Conservation (phyloP, 2,329 filamentous ascomycete genomes). For the Aspergillus quadricinctus region DNA sequence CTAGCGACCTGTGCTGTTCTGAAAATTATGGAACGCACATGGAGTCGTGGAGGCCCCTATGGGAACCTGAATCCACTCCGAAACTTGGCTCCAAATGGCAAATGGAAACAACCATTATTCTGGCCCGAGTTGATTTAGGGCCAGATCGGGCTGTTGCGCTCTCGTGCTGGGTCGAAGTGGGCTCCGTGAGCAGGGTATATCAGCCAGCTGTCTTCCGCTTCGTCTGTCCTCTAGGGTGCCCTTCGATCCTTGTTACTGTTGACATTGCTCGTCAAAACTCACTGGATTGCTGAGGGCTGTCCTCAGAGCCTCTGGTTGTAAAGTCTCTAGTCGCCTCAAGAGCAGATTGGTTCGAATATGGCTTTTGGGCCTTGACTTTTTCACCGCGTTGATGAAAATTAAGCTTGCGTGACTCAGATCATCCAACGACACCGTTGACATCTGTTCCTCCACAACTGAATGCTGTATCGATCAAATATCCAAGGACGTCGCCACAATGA, state of each 20-base stretch:
- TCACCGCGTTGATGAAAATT: not conserved
- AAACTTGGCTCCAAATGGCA: not conserved
- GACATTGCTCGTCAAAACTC: not conserved
- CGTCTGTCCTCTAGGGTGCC: not conserved
- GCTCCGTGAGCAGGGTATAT: not conserved
- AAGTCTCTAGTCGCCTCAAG: not conserved
- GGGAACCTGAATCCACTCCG: not conserved
- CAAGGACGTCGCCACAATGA: constrained; percentile 24
- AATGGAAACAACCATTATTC: not conserved
- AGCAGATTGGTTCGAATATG: not conserved
- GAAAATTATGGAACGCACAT: not conserved
- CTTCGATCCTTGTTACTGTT: not conserved
- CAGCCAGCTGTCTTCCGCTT: not conserved
- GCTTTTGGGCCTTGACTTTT: not conserved
- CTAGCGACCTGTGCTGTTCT: not conserved
- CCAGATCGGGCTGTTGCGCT: not conserved
- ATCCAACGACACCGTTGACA: not conserved
- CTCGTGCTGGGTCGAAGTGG: not conserved
- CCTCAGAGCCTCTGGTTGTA: not conserved
- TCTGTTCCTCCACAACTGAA: not conserved
- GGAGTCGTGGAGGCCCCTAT: not conserved
- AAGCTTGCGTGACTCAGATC: not conserved
- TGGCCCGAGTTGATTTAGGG: not conserved
- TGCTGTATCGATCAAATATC: not conserved
- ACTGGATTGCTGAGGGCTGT: not conserved